Conservation (phyloP, 176 grass and related monocot genomes). For the Oryza longistaminata region DNA sequence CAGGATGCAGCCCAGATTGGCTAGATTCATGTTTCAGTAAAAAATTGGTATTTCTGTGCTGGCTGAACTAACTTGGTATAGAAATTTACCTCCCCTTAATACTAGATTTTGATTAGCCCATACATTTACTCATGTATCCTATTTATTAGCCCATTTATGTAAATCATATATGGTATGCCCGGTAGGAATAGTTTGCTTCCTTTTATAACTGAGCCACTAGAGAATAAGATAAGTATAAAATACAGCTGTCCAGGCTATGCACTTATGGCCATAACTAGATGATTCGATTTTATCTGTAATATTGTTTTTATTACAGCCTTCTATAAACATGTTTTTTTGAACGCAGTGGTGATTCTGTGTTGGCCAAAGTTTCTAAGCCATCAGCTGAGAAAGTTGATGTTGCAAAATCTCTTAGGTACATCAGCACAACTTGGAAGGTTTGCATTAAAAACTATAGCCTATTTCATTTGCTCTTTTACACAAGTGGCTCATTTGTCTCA, state of each 20-base stretch:
- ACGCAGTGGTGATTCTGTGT: slow-evolving; percentile 63
- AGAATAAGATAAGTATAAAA: neutral
- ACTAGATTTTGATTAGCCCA: neutral
- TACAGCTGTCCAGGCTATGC: neutral
- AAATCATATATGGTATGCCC: neutral
- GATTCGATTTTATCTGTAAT: neutral
- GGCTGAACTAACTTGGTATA: neutral
- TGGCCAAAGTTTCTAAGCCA: slow-evolving; percentile 44
- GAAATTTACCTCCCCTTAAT: neutral
- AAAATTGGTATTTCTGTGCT: slow-evolving; percentile 1
- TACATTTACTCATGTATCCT: too few species aligned
- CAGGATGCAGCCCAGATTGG: neutral
- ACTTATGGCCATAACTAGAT: slow-evolving; percentile 21
- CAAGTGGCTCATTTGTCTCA: neutral
- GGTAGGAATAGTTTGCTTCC: slow-evolving; percentile 6
- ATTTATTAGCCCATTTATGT: too few species aligned
- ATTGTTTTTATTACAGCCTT: slow-evolving; percentile 24
- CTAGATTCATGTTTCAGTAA: slow-evolving; percentile 8
- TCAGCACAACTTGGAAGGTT: slow-evolving; percentile 66
- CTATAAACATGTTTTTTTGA: slow-evolving; percentile 21
- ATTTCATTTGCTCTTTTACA: slow-evolving; percentile 27
- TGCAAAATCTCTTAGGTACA: slow-evolving; percentile 74
- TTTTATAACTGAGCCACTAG: neutral
- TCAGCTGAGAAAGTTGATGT: slow-evolving; percentile 57
- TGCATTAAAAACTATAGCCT: neutral